A percentile compares a stretch with the other conserved stretches of the same genome.
Evolutionary conservation across 805 yeast species (phyloP).

Genomic region (Nematodospora valgi): DNA sequence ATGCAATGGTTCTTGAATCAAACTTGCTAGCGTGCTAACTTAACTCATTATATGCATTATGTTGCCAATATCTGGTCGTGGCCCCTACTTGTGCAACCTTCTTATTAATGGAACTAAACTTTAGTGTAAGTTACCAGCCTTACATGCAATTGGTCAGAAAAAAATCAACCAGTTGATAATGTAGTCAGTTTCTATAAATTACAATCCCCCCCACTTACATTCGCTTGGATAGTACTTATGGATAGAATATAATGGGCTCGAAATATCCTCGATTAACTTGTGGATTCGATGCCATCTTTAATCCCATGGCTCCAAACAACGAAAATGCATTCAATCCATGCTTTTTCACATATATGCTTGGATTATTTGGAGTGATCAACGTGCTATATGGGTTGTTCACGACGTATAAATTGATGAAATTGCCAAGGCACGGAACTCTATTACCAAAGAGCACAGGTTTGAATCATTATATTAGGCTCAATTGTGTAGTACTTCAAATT

Average conservation of each 20-base stretch:
- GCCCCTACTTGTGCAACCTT: no score
- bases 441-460: slow-evolving; percentile 24
- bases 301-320: slow-evolving; percentile 20
- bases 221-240: no score
- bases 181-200: background rate
- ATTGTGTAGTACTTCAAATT: slow-evolving; percentile 17
- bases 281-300: slow-evolving; percentile 11
- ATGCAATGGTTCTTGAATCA: no score
- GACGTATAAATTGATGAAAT: background rate
- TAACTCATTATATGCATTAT: no score
- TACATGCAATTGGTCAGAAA: background rate
- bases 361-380: slow-evolving; percentile 9
- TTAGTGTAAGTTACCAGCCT: no score
- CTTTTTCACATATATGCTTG: slow-evolving; percentile 17
- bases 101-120: no score
- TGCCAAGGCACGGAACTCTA: slow-evolving; percentile 14
- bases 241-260: slow-evolving; percentile 1
- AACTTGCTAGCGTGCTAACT: no score
- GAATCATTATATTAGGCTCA: slow-evolving; percentile 18
- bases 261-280: slow-evolving; percentile 9
- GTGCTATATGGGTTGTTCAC: slow-evolving; percentile 8
- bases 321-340: slow-evolving; percentile 37
- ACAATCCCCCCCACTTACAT: no score
- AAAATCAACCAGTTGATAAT: background rate
- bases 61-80: no score